Conservation (phyloP, 305 asterid species). For the Nicotiana rustica region DNA sequence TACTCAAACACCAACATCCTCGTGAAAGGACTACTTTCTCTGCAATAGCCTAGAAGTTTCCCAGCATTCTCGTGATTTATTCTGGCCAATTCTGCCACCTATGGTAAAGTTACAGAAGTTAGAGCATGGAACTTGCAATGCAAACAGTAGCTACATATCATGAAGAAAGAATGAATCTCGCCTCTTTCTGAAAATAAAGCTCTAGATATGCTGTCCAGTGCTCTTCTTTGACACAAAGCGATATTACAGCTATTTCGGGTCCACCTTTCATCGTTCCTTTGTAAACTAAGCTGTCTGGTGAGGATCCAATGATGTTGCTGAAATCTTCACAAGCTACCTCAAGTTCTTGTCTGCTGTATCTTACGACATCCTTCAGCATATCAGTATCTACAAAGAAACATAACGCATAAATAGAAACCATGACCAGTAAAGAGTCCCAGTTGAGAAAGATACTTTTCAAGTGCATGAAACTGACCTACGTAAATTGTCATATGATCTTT, state of each 20-base stretch:
- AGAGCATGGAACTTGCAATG: conserved; percentile 13
- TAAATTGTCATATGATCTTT: conserved; percentile 67
- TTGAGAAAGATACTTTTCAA: not conserved
- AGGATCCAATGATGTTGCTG: conserved; percentile 95
- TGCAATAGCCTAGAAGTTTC: conserved; percentile 86
- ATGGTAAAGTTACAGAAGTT: conserved; percentile 28
- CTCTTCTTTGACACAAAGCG: conserved; percentile 86
- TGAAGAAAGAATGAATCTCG: conserved; percentile 9
- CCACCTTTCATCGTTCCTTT: conserved; percentile 88
- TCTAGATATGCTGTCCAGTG: conserved; percentile 92
- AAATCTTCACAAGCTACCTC: conserved; percentile 98
- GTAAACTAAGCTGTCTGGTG: conserved; percentile 80
- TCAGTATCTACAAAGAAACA: conserved; percentile 67
- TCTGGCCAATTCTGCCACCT: conserved; percentile 95
- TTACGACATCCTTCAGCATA: conserved; percentile 64
- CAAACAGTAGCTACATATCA: not conserved
- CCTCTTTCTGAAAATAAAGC: conserved; percentile 94
- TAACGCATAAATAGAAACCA: not conserved
- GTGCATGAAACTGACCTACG: conserved; percentile 59
- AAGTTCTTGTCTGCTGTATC: conserved; percentile 84
- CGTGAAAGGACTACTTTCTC: conserved; percentile 83
- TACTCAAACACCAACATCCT: conserved; percentile 95
- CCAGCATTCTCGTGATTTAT: conserved; percentile 75
- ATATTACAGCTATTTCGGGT: conserved; percentile 86
- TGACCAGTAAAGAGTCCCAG: not conserved